Evolutionary conservation across 2,329 filamentous ascomycete species (phyloP).

Genomic region (Neurospora sp.): DNA sequence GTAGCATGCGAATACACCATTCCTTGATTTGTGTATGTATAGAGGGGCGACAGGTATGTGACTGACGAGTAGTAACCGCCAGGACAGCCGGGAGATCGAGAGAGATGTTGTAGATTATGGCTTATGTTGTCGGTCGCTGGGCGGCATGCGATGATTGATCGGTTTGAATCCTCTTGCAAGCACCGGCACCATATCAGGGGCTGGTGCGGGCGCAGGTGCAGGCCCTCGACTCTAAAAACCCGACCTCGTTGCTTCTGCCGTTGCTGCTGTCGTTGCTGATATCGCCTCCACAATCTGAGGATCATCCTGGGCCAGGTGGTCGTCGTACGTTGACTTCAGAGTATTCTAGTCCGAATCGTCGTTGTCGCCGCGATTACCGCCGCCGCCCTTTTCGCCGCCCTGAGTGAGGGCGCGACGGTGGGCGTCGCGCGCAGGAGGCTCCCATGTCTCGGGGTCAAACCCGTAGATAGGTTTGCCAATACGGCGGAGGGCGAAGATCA

Average conservation of each 20-base stretch:
- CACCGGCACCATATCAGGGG: background rate
- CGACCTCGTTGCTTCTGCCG: background rate
- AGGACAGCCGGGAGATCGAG: background rate
- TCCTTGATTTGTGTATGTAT: background rate
- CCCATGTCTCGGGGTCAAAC: slow-evolving; percentile 36
- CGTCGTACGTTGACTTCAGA: background rate
- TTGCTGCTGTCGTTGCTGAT: background rate
- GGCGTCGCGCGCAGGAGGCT: background rate
- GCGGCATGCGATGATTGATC: background rate
- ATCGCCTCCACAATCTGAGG: background rate
- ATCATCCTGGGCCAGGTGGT: background rate
- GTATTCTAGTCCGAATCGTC: background rate
- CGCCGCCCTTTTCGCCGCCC: background rate
- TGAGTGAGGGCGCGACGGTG: background rate
- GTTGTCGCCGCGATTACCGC: background rate
- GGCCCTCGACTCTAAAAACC: background rate
- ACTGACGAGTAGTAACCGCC: background rate
- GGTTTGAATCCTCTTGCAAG: background rate
- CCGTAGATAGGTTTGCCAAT: slow-evolving; percentile 47
- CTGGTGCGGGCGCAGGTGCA: background rate
- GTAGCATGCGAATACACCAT: background rate
- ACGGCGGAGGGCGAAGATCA: slow-evolving; percentile 39
- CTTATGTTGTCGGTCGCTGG: background rate
- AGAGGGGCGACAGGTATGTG: background rate
- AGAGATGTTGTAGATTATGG: background rate